These are phyloP conservation scores for Paramecium sexaurelia DNA, from an alignment of 73 alveolate species.

Conservation along the genomic window DNA sequence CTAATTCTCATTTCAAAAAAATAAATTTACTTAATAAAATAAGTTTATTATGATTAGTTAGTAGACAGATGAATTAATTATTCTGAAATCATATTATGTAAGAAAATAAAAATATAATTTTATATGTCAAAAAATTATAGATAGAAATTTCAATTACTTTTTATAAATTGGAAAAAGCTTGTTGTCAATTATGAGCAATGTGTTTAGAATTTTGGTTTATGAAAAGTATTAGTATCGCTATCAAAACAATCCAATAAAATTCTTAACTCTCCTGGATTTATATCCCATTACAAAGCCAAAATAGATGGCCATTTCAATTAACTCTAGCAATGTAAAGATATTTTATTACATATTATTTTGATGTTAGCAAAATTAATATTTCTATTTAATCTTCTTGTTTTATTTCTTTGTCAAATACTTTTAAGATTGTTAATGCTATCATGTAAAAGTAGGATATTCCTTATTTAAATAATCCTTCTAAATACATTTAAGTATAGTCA, in stretches of 20 bases:
- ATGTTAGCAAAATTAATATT: neutral
- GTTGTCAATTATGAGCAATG: neutral
- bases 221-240: neutral
- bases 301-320: slow-evolving; percentile 16
- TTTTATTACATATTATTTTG: neutral
- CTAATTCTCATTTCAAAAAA: too few relatives aligned
- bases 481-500: slow-evolving; percentile 7
- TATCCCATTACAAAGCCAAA: neutral
- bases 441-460: slow-evolving; percentile 3
- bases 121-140: too few relatives aligned
- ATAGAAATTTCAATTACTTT: neutral
- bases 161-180: neutral
- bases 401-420: neutral
- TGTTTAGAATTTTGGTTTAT: neutral
- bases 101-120: too few relatives aligned
- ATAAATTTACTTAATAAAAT: too few relatives aligned
- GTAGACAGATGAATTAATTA: too few relatives aligned
- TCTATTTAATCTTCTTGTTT: slow-evolving; percentile 1
- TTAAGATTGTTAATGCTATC: neutral
- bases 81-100: too few relatives aligned
- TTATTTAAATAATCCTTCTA: slow-evolving; percentile 39
- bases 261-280: neutral
- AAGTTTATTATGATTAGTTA: too few relatives aligned
- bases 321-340: neutral
- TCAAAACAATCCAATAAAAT: slow-evolving; percentile 16